phyloP scores from a whole-genome alignment of 176 grass and related monocot genomes.

The Phragmites australis region DNA sequence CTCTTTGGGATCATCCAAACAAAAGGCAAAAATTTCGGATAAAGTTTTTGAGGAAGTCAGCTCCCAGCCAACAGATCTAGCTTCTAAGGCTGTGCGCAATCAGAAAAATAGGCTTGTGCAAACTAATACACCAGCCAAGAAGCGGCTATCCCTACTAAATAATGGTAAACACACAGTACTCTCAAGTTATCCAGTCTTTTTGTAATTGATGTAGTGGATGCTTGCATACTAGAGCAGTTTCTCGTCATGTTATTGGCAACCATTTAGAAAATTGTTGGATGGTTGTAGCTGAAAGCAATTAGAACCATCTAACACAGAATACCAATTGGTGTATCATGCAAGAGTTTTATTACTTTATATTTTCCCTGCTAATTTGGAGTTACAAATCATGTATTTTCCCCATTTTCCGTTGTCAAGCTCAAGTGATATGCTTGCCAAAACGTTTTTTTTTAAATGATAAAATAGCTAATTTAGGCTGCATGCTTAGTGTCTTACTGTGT shows the following conservation, averaged over 20 bases:
- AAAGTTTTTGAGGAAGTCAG: conserved; percentile 69
- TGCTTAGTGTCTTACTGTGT: not conserved
- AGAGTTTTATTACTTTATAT: not conserved
- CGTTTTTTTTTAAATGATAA: not conserved
- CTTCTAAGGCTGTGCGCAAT: conserved; percentile 43
- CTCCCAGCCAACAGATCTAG: conserved; percentile 54
- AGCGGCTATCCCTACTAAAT: conserved; percentile 70
- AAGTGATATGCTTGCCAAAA: not conserved
- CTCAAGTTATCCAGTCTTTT: not conserved
- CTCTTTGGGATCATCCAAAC: conserved; percentile 56
- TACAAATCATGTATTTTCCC: not conserved
- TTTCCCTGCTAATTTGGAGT: not conserved
- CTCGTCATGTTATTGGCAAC: not conserved
- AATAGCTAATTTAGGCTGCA: not conserved
- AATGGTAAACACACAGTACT: conserved; percentile 38
- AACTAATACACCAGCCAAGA: conserved; percentile 56
- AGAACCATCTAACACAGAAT: not conserved
- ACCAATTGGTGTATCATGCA: not conserved
- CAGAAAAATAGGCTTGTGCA: conserved; percentile 54
- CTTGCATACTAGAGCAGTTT: conserved; percentile 13
- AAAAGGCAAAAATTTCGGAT: conserved; percentile 45
- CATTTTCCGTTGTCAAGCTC: not conserved
- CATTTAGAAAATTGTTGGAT: not conserved
- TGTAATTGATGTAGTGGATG: not conserved
- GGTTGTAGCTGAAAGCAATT: not conserved